A percentile compares a stretch with the other conserved stretches of the same genome.
These are phyloP conservation scores for Metschnikowia bowlesiae DNA, from an alignment of 805 yeast genomes.

Conservation along the genomic window DNA sequence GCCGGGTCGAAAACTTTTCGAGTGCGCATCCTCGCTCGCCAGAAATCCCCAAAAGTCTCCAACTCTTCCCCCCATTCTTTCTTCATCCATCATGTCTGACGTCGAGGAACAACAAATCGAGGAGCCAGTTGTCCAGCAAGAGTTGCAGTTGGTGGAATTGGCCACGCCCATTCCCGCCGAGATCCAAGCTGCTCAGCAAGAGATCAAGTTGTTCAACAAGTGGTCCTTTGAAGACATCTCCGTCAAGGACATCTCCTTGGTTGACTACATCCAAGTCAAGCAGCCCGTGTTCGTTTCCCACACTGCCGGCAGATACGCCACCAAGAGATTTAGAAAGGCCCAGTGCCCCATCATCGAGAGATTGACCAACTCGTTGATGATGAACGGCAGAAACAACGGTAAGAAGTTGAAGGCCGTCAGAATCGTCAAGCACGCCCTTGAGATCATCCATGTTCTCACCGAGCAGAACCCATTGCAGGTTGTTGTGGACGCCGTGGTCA, in stretches of 20 bases:
- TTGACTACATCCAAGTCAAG: conserved; percentile 97
- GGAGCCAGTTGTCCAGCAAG: conserved; percentile 81
- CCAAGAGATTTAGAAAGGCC: conserved; percentile 99
- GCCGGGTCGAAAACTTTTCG: conserved; percentile 12
- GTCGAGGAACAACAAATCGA: conserved; percentile 58
- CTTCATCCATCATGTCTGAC: conserved; percentile 67
- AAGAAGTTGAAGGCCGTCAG: conserved; percentile 99
- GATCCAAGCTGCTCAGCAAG: conserved; percentile 91
- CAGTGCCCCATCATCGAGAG: conserved; percentile 99
- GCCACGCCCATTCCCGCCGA: conserved; percentile 97
- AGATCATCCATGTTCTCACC: conserved; percentile 93
- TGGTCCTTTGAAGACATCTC: conserved; percentile 98
- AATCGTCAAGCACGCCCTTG: conserved; percentile 98
- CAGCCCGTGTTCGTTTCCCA: conserved; percentile 97
- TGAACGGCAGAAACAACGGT: conserved; percentile 99
- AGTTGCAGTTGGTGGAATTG: conserved; percentile 74
- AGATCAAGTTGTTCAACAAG: conserved; percentile 98
- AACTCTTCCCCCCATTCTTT: conserved; percentile 7
- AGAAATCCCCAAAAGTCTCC: background rate
- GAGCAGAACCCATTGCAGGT: conserved; percentile 99
- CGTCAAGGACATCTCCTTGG: conserved; percentile 95
- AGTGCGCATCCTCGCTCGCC: conserved; percentile 2
- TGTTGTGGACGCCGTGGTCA: conserved; percentile 97
- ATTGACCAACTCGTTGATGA: conserved; percentile 99
- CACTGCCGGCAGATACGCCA: conserved; percentile 99